phyloP scores from a whole-genome alignment of 306 rosid genomes.

The Rosa chinensis region DNA sequence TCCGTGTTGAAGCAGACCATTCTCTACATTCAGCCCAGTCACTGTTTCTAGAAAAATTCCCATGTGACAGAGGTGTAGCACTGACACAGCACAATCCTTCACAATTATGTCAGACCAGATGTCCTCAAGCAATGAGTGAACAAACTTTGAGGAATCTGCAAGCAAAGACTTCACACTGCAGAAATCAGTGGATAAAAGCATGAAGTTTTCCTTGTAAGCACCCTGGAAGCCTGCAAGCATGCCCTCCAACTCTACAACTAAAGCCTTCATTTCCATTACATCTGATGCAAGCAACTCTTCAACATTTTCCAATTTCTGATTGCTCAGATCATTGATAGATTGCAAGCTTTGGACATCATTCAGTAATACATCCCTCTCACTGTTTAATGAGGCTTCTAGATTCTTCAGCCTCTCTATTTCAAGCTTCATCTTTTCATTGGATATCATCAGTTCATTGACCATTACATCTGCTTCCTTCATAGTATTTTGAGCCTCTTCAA shows the following conservation, averaged over 20 bases:
- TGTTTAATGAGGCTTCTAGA: slow-evolving; percentile 36
- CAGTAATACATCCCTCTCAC: slow-evolving; percentile 47
- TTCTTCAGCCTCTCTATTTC: slow-evolving; percentile 52
- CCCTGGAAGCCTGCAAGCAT: slow-evolving; percentile 56
- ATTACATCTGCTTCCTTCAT: slow-evolving; percentile 76
- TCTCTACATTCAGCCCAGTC: slow-evolving; percentile 86
- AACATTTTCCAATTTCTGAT: slow-evolving; percentile 49
- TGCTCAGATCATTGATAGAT: slow-evolving; percentile 44
- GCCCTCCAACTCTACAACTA: slow-evolving; percentile 54
- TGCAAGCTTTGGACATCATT: slow-evolving; percentile 64
- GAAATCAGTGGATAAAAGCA: slow-evolving; percentile 59
- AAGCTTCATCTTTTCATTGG: slow-evolving; percentile 74
- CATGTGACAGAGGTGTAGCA: slow-evolving; percentile 84
- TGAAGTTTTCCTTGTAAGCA: slow-evolving; percentile 34
- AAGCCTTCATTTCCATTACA: slow-evolving; percentile 53
- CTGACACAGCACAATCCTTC: slow-evolving; percentile 82
- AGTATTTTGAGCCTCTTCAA: slow-evolving; percentile 81
- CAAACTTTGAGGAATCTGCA: slow-evolving; percentile 51
- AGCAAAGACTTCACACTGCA: slow-evolving; percentile 52
- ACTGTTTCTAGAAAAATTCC: slow-evolving; percentile 82
- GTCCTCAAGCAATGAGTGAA: slow-evolving; percentile 74
- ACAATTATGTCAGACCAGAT: slow-evolving; percentile 83
- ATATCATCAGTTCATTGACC: slow-evolving; percentile 69
- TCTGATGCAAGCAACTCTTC: slow-evolving; percentile 43
- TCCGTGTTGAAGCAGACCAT: slow-evolving; percentile 79